Base-by-base conservation (phyloP, 768 basidiomycete genomes). In the Termitomyces sp. region DNA sequence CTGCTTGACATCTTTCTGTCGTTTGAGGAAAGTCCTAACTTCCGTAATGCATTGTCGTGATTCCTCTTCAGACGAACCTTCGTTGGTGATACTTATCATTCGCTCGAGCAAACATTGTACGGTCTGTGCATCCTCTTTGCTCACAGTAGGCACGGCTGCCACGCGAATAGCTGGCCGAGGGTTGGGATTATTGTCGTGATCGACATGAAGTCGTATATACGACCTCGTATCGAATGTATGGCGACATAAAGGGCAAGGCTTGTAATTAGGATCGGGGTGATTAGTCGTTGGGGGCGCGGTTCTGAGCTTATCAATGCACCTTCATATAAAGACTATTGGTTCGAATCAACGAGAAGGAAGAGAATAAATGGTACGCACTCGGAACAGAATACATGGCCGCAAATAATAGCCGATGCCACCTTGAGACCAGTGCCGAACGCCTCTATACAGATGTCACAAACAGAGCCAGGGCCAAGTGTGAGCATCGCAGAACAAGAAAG, bases 391-490 rank as follows among this genome's bases (percentile, higher is more conserved):
- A 85, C 81, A 68, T 91, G 88, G 18, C 89, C 89, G 61, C 89
- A 91, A 50, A 77, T 60, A 65, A 90, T 87, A 51, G 83, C 79
- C 66, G 85, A 82, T 53, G 88, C 88, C 8, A 79, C 76, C 68
- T 82, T 85, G 49, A 63, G 64, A 52, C 81, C 81, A 55, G 69
- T 69, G 52, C 76, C 77, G 68, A 86, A 90, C 35, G 73, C 71
- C 64, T 91, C 88, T 64, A 86, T 78, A 73, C 89, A 91, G 67
- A 91, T 81, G 73, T 91, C 89, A 79, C 89, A 91, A 51, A 77
- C 75, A 66, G 89, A 89, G 74, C 79, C 80, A 61, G 82, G 68
- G 66, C 82, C 81, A 69, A 88, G 69, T 70, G 80, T 82, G 66
- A 91, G 80, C 90, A 91, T 90, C 61, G 61, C 63, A 56, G 58